A percentile compares a stretch with the other conserved stretches of the same genome.
These are phyloP conservation scores for Phytomonas sp. DNA, from an alignment of 208 protist species.

Conservation along the genomic window DNA sequence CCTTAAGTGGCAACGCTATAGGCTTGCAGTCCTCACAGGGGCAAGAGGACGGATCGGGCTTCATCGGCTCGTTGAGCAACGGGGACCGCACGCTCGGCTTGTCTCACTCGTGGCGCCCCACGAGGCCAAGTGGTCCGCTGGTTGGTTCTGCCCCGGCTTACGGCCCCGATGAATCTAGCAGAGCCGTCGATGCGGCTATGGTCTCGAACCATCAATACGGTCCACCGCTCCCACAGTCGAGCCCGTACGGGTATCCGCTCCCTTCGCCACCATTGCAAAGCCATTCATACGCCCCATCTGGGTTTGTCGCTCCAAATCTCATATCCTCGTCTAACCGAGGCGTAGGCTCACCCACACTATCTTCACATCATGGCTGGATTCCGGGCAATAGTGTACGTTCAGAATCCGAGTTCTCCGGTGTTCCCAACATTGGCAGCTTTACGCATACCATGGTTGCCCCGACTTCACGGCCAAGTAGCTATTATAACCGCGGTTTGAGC, in stretches of 20 bases:
- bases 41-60: not conserved
- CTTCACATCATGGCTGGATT: not conserved
- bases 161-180: not conserved
- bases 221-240: not conserved
- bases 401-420: not conserved
- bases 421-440: not conserved
- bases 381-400: not conserved
- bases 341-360: not conserved
- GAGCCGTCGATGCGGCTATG: too few species aligned
- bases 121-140: not conserved
- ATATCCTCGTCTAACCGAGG: too few species aligned
- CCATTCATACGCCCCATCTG: not conserved
- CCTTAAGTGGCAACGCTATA: constrained; percentile 11
- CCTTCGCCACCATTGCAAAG: not conserved
- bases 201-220: not conserved
- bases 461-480: not conserved
- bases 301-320: not conserved
- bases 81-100: not conserved
- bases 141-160: not conserved
- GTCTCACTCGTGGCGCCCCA: not conserved
- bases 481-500: not conserved
- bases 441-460: too few species aligned
- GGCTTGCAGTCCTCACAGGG: not conserved
- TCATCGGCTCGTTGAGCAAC: not conserved
- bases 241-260: not conserved